Percentiles rank a stretch among this genome's conserved stretches.
phyloP scores from a whole-genome alignment of 78 protist genomes.

The Anaeramoeba ignava region DNA sequence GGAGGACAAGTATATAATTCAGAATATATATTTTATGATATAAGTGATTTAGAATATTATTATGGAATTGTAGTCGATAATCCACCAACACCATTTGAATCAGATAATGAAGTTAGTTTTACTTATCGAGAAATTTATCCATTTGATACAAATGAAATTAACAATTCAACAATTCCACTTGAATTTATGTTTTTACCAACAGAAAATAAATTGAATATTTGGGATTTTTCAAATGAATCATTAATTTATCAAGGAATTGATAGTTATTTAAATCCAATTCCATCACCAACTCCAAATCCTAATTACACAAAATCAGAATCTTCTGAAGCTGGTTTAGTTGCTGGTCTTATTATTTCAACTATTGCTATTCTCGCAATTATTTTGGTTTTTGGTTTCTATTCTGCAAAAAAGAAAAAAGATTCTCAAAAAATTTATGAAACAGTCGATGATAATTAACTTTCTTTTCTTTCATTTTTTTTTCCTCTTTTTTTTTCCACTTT shows the following conservation, averaged over 20 bases:
- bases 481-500: too few relatives aligned
- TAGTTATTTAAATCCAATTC: background rate
- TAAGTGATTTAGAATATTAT: background rate
- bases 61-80: background rate
- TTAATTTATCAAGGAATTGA: background rate
- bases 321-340: too few relatives aligned
- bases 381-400: too few relatives aligned
- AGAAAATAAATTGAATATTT: background rate
- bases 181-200: background rate
- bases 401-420: too few relatives aligned
- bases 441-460: too few relatives aligned
- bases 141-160: background rate
- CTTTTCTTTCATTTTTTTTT: too few relatives aligned
- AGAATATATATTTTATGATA: too few relatives aligned
- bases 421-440: too few relatives aligned
- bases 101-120: background rate
- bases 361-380: too few relatives aligned
- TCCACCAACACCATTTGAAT: background rate
- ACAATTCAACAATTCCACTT: background rate
- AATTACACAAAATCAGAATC: too few relatives aligned
- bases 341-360: too few relatives aligned
- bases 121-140: background rate
- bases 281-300: background rate
- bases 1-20: too few relatives aligned
- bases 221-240: background rate